These are phyloP conservation scores for Leonotis leonurus DNA, from an alignment of 257 asterid species.

Conservation along the genomic window DNA sequence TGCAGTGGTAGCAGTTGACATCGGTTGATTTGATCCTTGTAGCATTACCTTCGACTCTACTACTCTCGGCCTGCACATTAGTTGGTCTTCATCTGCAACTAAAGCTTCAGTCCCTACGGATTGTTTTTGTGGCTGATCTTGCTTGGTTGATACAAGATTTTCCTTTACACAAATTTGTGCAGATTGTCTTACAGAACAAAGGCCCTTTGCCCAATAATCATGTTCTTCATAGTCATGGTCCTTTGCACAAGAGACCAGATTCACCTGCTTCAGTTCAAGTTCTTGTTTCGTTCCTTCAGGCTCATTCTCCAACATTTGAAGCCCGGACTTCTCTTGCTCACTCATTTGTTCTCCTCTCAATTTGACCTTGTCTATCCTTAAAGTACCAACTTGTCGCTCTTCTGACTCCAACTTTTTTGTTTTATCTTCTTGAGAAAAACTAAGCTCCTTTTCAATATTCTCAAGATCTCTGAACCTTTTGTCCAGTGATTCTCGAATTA, in stretches of 20 bases:
- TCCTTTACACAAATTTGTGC: background rate
- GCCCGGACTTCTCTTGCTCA: conserved; percentile 7
- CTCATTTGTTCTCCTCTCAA: background rate
- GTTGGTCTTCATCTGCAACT: conserved; percentile 10
- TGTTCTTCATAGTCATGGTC: conserved; percentile 11
- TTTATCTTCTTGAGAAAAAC: conserved; percentile 11
- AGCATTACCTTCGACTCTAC: conserved; percentile 7
- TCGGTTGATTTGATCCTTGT: conserved; percentile 15
- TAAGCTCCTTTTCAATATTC: conserved; percentile 12
- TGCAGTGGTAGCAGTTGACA: conserved; percentile 1
- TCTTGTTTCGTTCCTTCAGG: conserved; percentile 11
- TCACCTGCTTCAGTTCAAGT: conserved; percentile 17
- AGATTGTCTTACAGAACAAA: conserved; percentile 8
- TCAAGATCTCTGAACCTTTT: conserved; percentile 23
- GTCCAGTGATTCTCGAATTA: conserved; percentile 17
- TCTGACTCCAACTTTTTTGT: background rate
- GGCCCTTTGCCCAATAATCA: conserved; percentile 11
- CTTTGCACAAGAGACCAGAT: background rate
- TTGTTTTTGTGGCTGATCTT: conserved; percentile 10
- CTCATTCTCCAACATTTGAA: background rate
- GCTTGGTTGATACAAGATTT: conserved; percentile 14
- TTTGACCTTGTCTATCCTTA: conserved; percentile 3
- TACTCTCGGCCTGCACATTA: no score
- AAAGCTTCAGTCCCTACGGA: conserved; percentile 9
- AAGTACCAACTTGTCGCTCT: conserved; percentile 1